These are phyloP conservation scores for Colletotrichum horii DNA, from an alignment of 2,329 filamentous ascomycete species.

Conservation along the genomic window DNA sequence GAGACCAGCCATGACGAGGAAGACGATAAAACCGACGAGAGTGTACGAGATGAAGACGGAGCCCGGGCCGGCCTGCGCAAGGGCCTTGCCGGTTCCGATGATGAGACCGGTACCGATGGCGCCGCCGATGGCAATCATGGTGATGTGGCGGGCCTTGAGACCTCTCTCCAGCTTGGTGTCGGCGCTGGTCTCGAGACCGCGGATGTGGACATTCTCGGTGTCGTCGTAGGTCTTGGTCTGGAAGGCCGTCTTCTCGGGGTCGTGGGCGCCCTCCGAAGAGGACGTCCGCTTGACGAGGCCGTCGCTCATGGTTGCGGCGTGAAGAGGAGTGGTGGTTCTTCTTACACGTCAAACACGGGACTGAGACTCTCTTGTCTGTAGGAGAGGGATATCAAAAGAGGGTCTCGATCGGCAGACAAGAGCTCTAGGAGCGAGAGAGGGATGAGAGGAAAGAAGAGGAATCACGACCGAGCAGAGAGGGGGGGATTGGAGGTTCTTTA, in stretches of 20 bases:
- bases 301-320: slow-evolving; percentile 23
- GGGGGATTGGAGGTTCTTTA: slow-evolving; percentile 14
- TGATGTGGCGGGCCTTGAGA: slow-evolving; percentile 60
- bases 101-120: slow-evolving; percentile 78
- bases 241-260: slow-evolving; percentile 29
- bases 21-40: slow-evolving; percentile 74
- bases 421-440: slow-evolving; percentile 9
- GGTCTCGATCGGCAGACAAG: neutral
- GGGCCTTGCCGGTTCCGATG: slow-evolving; percentile 67
- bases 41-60: slow-evolving; percentile 76
- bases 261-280: slow-evolving; percentile 28
- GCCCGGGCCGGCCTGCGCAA: slow-evolving; percentile 62
- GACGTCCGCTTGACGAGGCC: slow-evolving; percentile 32
- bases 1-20: slow-evolving; percentile 80
- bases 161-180: slow-evolving; percentile 57
- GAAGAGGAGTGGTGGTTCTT: neutral
- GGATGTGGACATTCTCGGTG: slow-evolving; percentile 40
- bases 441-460: neutral
- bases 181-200: slow-evolving; percentile 53
- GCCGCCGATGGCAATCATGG: slow-evolving; percentile 74
- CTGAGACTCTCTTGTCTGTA: neutral
- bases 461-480: neutral
- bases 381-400: neutral
- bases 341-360: neutral
- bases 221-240: slow-evolving; percentile 25